Evolutionary conservation across 2,329 filamentous ascomycete species (phyloP).

Genomic region (Mollisiaceae sp.): DNA sequence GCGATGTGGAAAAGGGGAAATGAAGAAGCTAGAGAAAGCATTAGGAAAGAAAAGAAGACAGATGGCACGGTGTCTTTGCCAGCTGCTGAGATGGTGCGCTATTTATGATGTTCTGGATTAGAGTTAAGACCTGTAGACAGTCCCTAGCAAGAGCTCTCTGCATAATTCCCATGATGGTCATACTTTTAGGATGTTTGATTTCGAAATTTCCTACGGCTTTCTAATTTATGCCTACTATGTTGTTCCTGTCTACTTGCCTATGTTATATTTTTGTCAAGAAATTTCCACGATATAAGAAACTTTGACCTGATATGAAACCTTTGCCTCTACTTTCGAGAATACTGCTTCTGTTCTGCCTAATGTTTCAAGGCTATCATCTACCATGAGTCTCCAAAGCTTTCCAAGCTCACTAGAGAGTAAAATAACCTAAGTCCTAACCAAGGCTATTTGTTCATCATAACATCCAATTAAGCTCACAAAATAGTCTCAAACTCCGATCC

Average conservation of each 20-base stretch:
- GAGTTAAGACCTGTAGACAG: background rate
- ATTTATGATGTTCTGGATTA: conserved; percentile 5
- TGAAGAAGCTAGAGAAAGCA: conserved; percentile 42
- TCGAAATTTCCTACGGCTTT: too few relatives aligned
- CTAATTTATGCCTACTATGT: too few relatives aligned
- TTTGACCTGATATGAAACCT: too few relatives aligned
- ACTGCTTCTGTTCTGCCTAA: too few relatives aligned
- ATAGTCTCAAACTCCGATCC: background rate
- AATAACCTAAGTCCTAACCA: background rate
- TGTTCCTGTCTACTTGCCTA: too few relatives aligned
- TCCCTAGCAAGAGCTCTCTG: background rate
- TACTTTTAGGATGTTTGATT: too few relatives aligned
- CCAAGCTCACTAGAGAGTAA: background rate
- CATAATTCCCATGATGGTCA: background rate
- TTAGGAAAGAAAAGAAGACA: conserved; percentile 18
- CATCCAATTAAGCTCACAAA: background rate
- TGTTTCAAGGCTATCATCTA: too few relatives aligned
- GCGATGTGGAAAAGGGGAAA: conserved; percentile 62
- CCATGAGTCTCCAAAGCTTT: too few relatives aligned
- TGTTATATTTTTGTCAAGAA: too few relatives aligned
- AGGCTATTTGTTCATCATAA: background rate
- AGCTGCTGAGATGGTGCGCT: background rate
- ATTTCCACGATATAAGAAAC: too few relatives aligned
- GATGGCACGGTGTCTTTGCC: background rate
- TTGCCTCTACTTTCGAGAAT: too few relatives aligned